Conservation (phyloP, 495 filamentous ascomycete species). For the Aspergillus coremiiformis region DNA sequence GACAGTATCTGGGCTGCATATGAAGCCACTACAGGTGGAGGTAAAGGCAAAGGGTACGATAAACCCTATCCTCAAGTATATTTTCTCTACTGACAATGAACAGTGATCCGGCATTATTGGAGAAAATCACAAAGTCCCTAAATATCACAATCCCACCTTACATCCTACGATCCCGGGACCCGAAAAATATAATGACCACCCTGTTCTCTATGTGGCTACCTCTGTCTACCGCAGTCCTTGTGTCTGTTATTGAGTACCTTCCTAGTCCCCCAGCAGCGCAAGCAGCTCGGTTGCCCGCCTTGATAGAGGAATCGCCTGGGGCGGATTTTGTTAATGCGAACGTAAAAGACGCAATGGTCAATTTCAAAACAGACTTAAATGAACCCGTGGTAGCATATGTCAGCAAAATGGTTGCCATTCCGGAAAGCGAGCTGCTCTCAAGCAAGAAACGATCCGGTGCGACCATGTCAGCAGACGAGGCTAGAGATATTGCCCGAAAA, state of each 20-base stretch:
- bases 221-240: constrained; percentile 83
- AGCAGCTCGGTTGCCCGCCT: constrained; percentile 65
- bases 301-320: constrained; percentile 78
- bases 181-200: constrained; percentile 72
- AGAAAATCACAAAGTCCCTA: constrained; percentile 92
- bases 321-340: constrained; percentile 56
- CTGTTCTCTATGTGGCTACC: constrained; percentile 89
- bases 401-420: constrained; percentile 96
- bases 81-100: constrained; percentile 22
- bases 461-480: constrained; percentile 78
- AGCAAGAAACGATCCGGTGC: constrained; percentile 56
- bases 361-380: constrained; percentile 59
- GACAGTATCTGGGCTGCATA: constrained; percentile 98
- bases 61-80: constrained; percentile 14
- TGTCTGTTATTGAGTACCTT: constrained; percentile 88
- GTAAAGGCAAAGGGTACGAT: constrained; percentile 70
- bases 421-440: constrained; percentile 81
- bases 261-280: constrained; percentile 83
- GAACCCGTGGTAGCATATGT: constrained; percentile 90
- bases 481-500: constrained; percentile 74
- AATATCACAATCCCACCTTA: constrained; percentile 76
- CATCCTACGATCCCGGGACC: constrained; percentile 76
- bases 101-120: constrained; percentile 72
- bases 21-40: constrained; percentile 75
- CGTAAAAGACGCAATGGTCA: constrained; percentile 70